Base-by-base conservation (phyloP, 1,284 basidiomycete species). In the Xerocomus cyaneibrunnescens region DNA sequence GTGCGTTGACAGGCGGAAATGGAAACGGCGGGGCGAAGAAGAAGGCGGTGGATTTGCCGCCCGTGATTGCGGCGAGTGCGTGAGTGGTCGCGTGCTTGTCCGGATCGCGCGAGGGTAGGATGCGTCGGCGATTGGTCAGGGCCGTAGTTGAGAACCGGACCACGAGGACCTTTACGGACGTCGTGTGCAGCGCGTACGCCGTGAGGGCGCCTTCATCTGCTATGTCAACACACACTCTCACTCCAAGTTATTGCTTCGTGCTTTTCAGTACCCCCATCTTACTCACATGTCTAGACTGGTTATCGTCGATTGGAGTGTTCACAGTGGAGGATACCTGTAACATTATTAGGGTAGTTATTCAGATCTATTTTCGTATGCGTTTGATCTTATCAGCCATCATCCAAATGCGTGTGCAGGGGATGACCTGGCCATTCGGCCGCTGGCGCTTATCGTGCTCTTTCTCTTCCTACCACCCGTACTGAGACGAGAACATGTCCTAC, bases 1-100 rank as follows among this genome's bases (percentile, higher is more conserved):
- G 51, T 7, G 12, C 14, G 28, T 10, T 50, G 22, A n/a, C 41
- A 7, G 56, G 51, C 36, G 60, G 57, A 21, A 51, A 16, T n/a
- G 59, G 54, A 51, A 55, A 41, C 59, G 72, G 62, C 56, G 67
- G 62, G 39, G 65, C 51, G 48, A 70, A 70, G 59, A 68, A 68
- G 53, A 65, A 66, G 47, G 61, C 61, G 17, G 58, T 66, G 30
- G 66, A 67, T 28, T 64, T 79, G 16, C 79, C 78, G 42, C 72
- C 79, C 48, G 76, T 79, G 38, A 78, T 83, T 25, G 70, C 76
- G 48, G 79, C 81, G 36, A 83, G 76, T 60, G 79, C 79, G 19
- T 82, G 64, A 70, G 38, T 13, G n/a, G 27, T 16, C 12, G 14
- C 22, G 4, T 8, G 37, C 8, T 13, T 5, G 9, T 27, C 25